Conservation (phyloP, 2,329 filamentous ascomycete species). For the Aureobasidium sp. region DNA sequence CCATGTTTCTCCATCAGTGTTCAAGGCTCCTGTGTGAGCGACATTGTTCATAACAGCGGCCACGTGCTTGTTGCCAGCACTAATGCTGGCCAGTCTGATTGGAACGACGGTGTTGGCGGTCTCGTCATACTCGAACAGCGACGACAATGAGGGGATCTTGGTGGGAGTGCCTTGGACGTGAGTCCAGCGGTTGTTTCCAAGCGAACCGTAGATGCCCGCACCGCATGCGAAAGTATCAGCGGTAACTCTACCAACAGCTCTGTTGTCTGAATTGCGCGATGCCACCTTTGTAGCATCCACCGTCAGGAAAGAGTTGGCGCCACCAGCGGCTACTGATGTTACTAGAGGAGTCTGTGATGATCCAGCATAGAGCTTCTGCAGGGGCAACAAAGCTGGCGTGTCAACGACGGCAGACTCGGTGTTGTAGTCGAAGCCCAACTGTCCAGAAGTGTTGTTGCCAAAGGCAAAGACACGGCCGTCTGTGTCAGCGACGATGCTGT, state of each 20-base stretch:
- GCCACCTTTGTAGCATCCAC: slow-evolving; percentile 63
- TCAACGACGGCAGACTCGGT: slow-evolving; percentile 55
- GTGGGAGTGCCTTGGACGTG: slow-evolving; percentile 69
- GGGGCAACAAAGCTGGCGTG: slow-evolving; percentile 59
- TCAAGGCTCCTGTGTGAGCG: slow-evolving; percentile 41
- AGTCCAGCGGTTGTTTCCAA: slow-evolving; percentile 83
- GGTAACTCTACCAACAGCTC: slow-evolving; percentile 47
- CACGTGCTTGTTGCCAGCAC: slow-evolving; percentile 70
- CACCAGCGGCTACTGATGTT: slow-evolving; percentile 75
- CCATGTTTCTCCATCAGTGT: slow-evolving; percentile 62
- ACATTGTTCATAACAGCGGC: slow-evolving; percentile 78
- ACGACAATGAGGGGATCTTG: slow-evolving; percentile 76
- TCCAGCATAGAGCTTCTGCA: slow-evolving; percentile 63
- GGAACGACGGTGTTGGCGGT: slow-evolving; percentile 56
- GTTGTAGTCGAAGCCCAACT: slow-evolving; percentile 72
- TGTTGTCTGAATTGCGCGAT: slow-evolving; percentile 24
- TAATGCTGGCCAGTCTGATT: slow-evolving; percentile 66
- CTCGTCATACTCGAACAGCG: slow-evolving; percentile 83
- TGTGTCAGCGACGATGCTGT: slow-evolving; percentile 70
- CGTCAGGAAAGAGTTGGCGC: slow-evolving; percentile 77
- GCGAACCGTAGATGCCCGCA: slow-evolving; percentile 69
- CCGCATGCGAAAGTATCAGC: slow-evolving; percentile 83
- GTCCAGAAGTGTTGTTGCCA: slow-evolving; percentile 86
- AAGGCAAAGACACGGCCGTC: slow-evolving; percentile 75
- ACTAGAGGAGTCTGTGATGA: slow-evolving; percentile 56